Evolutionary conservation across 2,329 filamentous ascomycete genomes (phyloP).

Genomic region (Penicillium sp.): DNA sequence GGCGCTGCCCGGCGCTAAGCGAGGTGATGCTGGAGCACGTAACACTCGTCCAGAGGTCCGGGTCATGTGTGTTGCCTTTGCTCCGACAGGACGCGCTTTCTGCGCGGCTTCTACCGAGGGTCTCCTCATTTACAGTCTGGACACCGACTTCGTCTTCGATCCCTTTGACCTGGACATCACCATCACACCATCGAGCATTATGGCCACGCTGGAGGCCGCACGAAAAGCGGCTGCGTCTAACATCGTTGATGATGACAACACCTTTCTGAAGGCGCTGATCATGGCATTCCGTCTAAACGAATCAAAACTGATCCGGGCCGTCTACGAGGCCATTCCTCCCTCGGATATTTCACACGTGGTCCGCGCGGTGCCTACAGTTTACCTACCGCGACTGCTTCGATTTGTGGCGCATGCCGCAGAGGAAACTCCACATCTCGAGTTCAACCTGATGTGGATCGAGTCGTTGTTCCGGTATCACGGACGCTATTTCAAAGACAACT

Average conservation of each 20-base stretch:
- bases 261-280: slow-evolving; percentile 80
- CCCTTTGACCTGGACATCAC: slow-evolving; percentile 93
- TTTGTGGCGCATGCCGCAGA: slow-evolving; percentile 86
- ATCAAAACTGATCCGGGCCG: slow-evolving; percentile 68
- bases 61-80: slow-evolving; percentile 78
- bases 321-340: slow-evolving; percentile 78
- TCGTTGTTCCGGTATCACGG: slow-evolving; percentile 75
- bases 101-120: slow-evolving; percentile 95
- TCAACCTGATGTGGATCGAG: slow-evolving; percentile 90
- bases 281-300: slow-evolving; percentile 98
- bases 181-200: slow-evolving; percentile 80
- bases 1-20: slow-evolving; percentile 75
- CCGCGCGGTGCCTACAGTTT: slow-evolving; percentile 71
- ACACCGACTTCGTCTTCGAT: slow-evolving; percentile 79
- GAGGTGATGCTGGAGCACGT: slow-evolving; percentile 76
- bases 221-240: slow-evolving; percentile 28
- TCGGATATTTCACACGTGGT: slow-evolving; percentile 71
- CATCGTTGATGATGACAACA: slow-evolving; percentile 63
- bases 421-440: slow-evolving; percentile 86
- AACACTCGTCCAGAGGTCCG: slow-evolving; percentile 74
- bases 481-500: slow-evolving; percentile 73
- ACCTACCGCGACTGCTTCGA: slow-evolving; percentile 75
- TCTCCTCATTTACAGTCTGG: slow-evolving; percentile 85
- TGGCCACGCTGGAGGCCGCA: slow-evolving; percentile 60
- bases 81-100: slow-evolving; percentile 81